A percentile compares a stretch with the other conserved stretches of the same genome.
phyloP scores from a whole-genome alignment of 2,329 filamentous ascomycete genomes.

The Arthrinium phaeospermum region DNA sequence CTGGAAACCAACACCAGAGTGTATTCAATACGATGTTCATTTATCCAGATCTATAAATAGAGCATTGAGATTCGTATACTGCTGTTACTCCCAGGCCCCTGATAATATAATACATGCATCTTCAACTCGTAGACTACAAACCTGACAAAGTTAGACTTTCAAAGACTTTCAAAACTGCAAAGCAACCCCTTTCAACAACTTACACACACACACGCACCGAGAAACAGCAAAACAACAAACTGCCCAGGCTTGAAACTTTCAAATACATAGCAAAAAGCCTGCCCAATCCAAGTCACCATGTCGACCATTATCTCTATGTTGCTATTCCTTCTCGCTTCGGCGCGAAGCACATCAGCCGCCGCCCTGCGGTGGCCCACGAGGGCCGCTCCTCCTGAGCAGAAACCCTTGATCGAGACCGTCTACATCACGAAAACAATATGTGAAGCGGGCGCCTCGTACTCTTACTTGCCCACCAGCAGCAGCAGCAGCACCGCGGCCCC shows the following conservation, averaged over 20 bases:
- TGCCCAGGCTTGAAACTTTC: not conserved
- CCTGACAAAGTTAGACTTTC: not conserved
- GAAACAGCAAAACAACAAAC: not conserved
- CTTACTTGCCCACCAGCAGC: not conserved
- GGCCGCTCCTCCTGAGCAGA: not conserved
- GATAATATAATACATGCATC: not conserved
- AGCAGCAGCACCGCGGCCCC: not conserved
- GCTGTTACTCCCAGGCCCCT: not conserved
- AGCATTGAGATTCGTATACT: not conserved
- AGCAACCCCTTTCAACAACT: not conserved
- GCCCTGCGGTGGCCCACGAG: not conserved
- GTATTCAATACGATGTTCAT: not conserved
- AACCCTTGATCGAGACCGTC: not conserved
- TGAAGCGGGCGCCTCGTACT: not conserved
- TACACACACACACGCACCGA: not conserved
- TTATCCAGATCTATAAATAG: not conserved
- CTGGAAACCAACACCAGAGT: not conserved
- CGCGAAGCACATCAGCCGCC: not conserved
- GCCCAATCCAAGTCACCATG: not conserved
- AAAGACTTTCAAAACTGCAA: not conserved
- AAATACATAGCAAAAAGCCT: too few relatives aligned
- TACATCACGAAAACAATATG: not conserved
- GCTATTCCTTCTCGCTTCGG: not conserved
- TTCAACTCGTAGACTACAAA: not conserved
- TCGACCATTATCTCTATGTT: not conserved